These are phyloP conservation scores for Jaltomata sinuosa DNA, from an alignment of 257 asterid genomes.

Conservation along the genomic window DNA sequence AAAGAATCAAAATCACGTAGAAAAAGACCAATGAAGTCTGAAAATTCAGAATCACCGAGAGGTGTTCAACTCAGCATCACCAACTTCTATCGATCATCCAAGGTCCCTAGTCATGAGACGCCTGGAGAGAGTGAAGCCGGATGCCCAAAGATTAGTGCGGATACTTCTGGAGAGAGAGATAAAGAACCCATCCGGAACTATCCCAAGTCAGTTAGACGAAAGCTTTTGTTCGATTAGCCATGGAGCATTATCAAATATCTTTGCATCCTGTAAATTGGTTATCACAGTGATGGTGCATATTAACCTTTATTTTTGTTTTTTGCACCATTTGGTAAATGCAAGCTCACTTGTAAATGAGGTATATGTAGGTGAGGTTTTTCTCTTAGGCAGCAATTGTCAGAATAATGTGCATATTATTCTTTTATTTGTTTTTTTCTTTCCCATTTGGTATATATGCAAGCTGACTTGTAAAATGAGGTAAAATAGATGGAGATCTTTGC, in stretches of 20 bases:
- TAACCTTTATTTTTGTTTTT: background rate
- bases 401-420: background rate
- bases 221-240: conserved; percentile 49
- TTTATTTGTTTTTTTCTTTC: background rate
- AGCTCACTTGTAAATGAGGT: background rate
- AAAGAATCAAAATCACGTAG: conserved; percentile 47
- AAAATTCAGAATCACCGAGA: conserved; percentile 31
- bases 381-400: background rate
- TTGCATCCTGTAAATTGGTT: background rate
- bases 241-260: background rate
- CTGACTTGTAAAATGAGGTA: background rate
- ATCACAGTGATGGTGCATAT: background rate
- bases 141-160: conserved; percentile 13
- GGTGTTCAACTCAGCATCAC: conserved; percentile 62
- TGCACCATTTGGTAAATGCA: background rate
- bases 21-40: conserved; percentile 26
- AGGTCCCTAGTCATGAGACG: conserved; percentile 24
- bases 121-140: conserved; percentile 22
- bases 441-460: background rate
- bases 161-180: conserved; percentile 42
- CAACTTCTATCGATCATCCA: conserved; percentile 70
- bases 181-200: conserved; percentile 24
- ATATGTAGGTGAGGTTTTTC: background rate
- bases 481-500: background rate
- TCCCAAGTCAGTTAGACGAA: conserved; percentile 77